phyloP scores from a whole-genome alignment of 2,329 filamentous ascomycete genomes.

The Sordariomycetes sp. region DNA sequence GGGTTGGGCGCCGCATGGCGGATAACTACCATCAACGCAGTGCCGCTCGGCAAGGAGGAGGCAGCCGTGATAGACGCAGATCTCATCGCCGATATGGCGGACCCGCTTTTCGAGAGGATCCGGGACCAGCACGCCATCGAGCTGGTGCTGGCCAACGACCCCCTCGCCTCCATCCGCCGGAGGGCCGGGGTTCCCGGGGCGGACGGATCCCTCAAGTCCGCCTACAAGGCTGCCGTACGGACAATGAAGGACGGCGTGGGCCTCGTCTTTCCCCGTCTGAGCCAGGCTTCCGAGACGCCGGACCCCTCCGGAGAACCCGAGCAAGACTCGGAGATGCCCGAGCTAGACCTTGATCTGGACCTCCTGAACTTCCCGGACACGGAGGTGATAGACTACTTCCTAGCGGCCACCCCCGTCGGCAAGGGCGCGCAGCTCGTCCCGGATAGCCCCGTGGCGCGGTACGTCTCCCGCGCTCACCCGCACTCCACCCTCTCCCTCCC shows the following conservation, averaged over 20 bases:
- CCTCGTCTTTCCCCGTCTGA: conserved; percentile 7
- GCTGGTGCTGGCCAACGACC: conserved; percentile 41
- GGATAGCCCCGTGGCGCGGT: conserved; percentile 40
- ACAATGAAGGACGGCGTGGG: conserved; percentile 8
- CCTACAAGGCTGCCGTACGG: conserved; percentile 9
- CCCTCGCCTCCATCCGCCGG: conserved; percentile 17
- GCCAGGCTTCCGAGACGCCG: conserved; percentile 6
- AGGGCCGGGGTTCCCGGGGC: conserved; percentile 6
- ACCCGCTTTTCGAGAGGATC: conserved; percentile 73
- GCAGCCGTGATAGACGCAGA: conserved; percentile 69
- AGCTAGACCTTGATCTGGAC: conserved; percentile 11
- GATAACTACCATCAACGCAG: conserved; percentile 69
- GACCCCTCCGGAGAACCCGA: not conserved
- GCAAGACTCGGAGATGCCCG: not conserved
- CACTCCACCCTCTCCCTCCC: conserved; percentile 32
- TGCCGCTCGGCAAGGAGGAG: conserved; percentile 76
- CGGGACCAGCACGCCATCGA: conserved; percentile 63
- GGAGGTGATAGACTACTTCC: conserved; percentile 23
- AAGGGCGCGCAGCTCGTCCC: conserved; percentile 57
- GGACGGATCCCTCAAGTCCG: conserved; percentile 6
- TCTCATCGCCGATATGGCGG: conserved; percentile 61
- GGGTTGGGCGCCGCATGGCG: conserved; percentile 34
- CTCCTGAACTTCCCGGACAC: conserved; percentile 21
- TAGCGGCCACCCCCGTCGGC: conserved; percentile 39
- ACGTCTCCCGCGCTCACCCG: conserved; percentile 23